Evolutionary conservation across 805 yeast species (phyloP).

Genomic region (Scheffersomyces lignosus): DNA sequence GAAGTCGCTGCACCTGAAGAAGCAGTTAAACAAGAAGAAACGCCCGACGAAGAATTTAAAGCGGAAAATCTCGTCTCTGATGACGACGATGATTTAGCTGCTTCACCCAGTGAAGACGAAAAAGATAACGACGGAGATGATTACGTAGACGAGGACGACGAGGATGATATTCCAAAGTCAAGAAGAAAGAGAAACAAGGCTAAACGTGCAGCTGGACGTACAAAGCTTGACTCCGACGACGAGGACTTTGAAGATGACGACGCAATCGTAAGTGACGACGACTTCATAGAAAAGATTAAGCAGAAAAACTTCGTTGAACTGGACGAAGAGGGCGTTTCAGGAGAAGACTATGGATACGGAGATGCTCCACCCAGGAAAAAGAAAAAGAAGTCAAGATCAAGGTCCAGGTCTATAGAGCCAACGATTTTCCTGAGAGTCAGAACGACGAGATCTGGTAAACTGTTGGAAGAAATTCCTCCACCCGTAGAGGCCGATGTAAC

Average conservation of each 20-base stretch:
- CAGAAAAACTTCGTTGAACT: constrained; percentile 37
- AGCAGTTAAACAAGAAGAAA: not conserved
- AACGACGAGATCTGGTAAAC: constrained; percentile 16
- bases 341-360: constrained; percentile 19
- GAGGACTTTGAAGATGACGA: constrained; percentile 2
- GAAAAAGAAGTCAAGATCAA: constrained; percentile 16
- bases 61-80: constrained; percentile 1
- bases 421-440: constrained; percentile 16
- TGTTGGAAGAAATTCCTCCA: constrained; percentile 2
- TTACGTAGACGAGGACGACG: constrained; percentile 21
- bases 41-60: constrained; percentile 2
- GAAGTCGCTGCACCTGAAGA: constrained; percentile 3
- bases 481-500: constrained; percentile 11
- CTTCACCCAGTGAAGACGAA: constrained; percentile 10
- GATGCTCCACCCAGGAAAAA: constrained; percentile 10
- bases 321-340: constrained; percentile 29
- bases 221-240: constrained; percentile 3
- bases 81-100: constrained; percentile 8
- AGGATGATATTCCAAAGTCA: constrained; percentile 10
- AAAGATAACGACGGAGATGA: constrained; percentile 16
- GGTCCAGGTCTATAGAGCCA: constrained; percentile 26
- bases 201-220: no score
- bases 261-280: constrained; percentile 18
- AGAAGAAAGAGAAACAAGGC: constrained; percentile 9
- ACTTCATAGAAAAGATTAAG: constrained; percentile 28